Evolutionary conservation across 2,329 filamentous ascomycete species (phyloP).

Genomic region (Hypomyces perniciosus): DNA sequence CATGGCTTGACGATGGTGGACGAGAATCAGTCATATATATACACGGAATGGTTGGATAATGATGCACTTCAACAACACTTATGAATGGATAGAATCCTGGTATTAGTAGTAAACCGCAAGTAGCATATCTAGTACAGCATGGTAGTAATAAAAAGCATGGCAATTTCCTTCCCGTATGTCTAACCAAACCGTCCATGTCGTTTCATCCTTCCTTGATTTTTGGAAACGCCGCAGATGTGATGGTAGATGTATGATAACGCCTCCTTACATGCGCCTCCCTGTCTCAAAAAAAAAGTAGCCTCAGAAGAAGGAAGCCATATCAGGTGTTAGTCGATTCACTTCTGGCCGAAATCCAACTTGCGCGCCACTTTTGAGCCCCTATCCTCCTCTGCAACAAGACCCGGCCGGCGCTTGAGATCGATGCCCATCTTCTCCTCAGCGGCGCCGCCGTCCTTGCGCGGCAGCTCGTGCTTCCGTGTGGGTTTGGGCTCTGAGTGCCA

Average conservation of each 20-base stretch:
- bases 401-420: conserved; percentile 68
- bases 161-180: too few relatives aligned
- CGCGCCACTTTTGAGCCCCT: conserved; percentile 71
- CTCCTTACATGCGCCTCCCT: neutral
- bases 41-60: neutral
- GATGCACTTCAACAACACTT: neutral
- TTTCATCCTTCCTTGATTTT: too few relatives aligned
- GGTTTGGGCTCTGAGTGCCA: conserved; percentile 81
- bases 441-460: conserved; percentile 57
- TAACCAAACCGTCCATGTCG: too few relatives aligned
- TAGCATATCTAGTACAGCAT: too few relatives aligned
- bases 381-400: conserved; percentile 58
- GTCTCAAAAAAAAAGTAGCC: too few relatives aligned
- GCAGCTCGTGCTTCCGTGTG: conserved; percentile 74
- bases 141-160: too few relatives aligned
- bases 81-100: too few relatives aligned
- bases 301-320: neutral
- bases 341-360: conserved; percentile 69
- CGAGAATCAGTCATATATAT: too few relatives aligned
- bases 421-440: conserved; percentile 71
- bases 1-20: too few relatives aligned
- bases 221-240: neutral
- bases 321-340: conserved; percentile 20
- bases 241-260: neutral
- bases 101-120: too few relatives aligned